Evolutionary conservation across 2,329 filamentous ascomycete species (phyloP).

Genomic region (Daldinia sp.): DNA sequence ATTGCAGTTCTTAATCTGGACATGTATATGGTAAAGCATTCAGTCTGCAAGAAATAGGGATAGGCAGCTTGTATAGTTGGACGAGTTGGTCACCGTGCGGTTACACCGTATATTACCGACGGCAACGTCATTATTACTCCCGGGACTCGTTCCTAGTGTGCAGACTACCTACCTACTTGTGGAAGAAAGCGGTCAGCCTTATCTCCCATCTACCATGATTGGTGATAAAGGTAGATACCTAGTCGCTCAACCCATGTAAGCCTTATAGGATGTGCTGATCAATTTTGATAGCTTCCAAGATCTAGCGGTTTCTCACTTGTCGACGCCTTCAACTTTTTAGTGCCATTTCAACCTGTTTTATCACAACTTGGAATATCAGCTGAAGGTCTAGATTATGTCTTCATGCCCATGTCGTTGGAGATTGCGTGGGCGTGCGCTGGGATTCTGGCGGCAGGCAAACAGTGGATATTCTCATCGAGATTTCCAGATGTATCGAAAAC

Average conservation of each 20-base stretch:
- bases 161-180: background rate
- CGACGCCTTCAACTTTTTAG: background rate
- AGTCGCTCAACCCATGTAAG: constrained; percentile 7
- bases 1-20: background rate
- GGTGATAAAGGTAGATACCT: background rate
- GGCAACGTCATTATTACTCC: constrained; percentile 25
- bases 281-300: background rate
- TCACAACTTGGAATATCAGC: background rate
- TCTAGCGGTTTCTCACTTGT: background rate
- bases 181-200: constrained; percentile 14
- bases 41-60: constrained; percentile 26
- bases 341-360: background rate
- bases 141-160: constrained; percentile 11
- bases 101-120: constrained; percentile 20
- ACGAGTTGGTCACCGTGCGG: constrained; percentile 8
- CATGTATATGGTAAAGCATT: background rate
- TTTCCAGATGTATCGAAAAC: background rate
- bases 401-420: background rate
- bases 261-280: background rate
- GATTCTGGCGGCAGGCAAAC: background rate
- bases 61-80: background rate
- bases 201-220: constrained; percentile 7
- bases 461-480: background rate
- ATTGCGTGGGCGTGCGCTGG: background rate
- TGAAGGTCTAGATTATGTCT: background rate